Conservation (phyloP, 2,329 filamentous ascomycete species). For the Metarhizium album region DNA sequence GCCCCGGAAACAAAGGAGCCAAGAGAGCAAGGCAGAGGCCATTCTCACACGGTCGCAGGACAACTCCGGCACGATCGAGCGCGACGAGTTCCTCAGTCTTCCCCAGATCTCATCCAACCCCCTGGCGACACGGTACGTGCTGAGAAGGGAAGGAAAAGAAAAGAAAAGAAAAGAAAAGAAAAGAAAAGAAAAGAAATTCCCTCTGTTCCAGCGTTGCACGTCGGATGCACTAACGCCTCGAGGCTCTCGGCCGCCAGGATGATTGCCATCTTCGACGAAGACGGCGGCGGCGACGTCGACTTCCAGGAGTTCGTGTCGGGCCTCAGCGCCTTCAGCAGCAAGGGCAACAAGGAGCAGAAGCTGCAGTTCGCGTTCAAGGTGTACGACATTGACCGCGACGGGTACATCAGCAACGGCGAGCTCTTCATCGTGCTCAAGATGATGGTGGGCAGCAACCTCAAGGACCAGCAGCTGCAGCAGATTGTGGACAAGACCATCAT, state of each 20-base stretch:
- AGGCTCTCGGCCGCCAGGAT: conserved; percentile 46
- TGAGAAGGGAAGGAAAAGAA: no score
- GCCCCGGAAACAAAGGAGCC: background rate
- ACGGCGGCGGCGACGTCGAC: conserved; percentile 94
- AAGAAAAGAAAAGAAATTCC: no score
- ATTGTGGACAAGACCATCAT: conserved; percentile 99
- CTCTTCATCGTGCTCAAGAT: conserved; percentile 99
- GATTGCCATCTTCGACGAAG: conserved; percentile 99
- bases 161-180: no score
- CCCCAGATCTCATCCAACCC: conserved; percentile 98
- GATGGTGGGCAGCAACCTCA: conserved; percentile 99
- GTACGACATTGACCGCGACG: conserved; percentile 97
- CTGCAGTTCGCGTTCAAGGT: conserved; percentile 97
- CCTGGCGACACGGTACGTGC: conserved; percentile 79
- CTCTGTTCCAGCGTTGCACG: no score
- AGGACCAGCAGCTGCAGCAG: conserved; percentile 97
- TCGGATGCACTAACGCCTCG: background rate
- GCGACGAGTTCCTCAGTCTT: conserved; percentile 93
- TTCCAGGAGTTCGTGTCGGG: conserved; percentile 98
- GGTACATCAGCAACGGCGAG: conserved; percentile 97
- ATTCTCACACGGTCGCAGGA: conserved; percentile 46
- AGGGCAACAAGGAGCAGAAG: conserved; percentile 99
- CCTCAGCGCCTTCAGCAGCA: conserved; percentile 88
- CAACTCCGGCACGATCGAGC: conserved; percentile 95
- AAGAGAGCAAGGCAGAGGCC: background rate